Base-by-base conservation (phyloP, 805 yeast species). In the Suhomyces sp. region DNA sequence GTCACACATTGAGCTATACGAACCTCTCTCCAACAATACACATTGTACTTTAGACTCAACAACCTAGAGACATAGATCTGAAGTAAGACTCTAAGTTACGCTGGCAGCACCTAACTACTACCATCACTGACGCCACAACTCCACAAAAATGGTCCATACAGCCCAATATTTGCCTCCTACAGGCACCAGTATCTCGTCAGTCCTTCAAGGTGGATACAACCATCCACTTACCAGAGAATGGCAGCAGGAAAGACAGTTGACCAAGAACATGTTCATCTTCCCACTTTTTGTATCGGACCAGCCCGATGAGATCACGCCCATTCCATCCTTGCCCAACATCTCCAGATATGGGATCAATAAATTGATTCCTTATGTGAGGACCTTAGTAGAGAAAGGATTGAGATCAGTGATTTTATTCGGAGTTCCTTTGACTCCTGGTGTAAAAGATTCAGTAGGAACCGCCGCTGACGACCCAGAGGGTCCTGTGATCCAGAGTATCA, bases 391-490 rank as follows among this genome's bases (percentile, higher is more conserved):
- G 4, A 90, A 90, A 54, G 98, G 98, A 2, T 70, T 93, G 30
- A 71, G 75, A 43, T 73, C 96, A 0, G 98, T 93, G 8, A 83
- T 93, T 38, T 65, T 93, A 39, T 93, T 93, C 60, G 98, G 98
- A 27, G 96, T 93, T 6, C 91, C 95, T 12, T 57, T 86, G 48
- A 77, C 77, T 37, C 80, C 73, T 1, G 88, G 83, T 6, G 76
- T 65, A 31, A 93, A 93, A 53, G 98, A 93, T 58, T 70, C 75
- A 5, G 70, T 68, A 21, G 98, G 96, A 6, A 77, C 95, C 2
- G 76, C 88, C 29, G 98, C 98, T 2, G 98, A 93, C 59, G 96
- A 88, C 59, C 96, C 96, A 24, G 75, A 86, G 21, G 97, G 98
- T 0, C 98, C 98, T 2, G 98, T 93, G 2, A 90, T 93, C 46